Percentiles rank a stretch among this genome's conserved stretches.
Conservation (phyloP, 2,329 filamentous ascomycete species). For the Penicillium digitatum region DNA sequence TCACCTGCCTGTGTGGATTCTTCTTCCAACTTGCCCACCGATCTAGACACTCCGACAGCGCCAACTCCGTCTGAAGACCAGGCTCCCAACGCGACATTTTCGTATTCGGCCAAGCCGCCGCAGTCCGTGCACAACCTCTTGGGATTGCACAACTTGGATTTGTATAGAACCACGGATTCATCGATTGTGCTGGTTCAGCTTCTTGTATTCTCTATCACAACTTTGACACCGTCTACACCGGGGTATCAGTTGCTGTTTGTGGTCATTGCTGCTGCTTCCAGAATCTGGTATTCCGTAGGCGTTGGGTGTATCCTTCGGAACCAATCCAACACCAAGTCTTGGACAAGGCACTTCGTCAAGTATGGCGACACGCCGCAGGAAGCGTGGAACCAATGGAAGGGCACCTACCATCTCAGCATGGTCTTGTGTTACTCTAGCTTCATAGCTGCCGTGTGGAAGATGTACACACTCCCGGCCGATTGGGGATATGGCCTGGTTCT, state of each 20-base stretch:
- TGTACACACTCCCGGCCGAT: slow-evolving; percentile 81
- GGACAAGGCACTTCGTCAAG: slow-evolving; percentile 97
- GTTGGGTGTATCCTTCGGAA: slow-evolving; percentile 78
- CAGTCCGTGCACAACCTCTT: slow-evolving; percentile 76
- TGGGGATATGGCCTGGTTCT: slow-evolving; percentile 84
- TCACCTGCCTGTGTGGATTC: slow-evolving; percentile 30
- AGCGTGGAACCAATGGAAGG: slow-evolving; percentile 98
- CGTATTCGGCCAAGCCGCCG: slow-evolving; percentile 51
- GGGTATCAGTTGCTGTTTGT: slow-evolving; percentile 76
- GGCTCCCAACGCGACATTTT: slow-evolving; percentile 36
- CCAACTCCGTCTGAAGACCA: slow-evolving; percentile 35
- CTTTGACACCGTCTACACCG: slow-evolving; percentile 72
- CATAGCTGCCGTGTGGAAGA: slow-evolving; percentile 89
- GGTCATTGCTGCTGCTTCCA: slow-evolving; percentile 73
- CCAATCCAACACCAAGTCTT: slow-evolving; percentile 87
- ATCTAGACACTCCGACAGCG: slow-evolving; percentile 32
- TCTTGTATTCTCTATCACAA: slow-evolving; percentile 69
- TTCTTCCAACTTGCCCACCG: slow-evolving; percentile 27
- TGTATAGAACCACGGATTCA: slow-evolving; percentile 81
- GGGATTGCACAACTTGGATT: slow-evolving; percentile 77
- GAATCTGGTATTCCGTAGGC: slow-evolving; percentile 86
- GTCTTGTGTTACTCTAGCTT: slow-evolving; percentile 86
- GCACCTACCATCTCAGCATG: slow-evolving; percentile 88
- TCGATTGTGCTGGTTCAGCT: slow-evolving; percentile 71
- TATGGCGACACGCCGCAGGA: slow-evolving; percentile 86